Base-by-base conservation (phyloP, 2,329 filamentous ascomycete genomes). In the Pseudogymnoascus sp. region DNA sequence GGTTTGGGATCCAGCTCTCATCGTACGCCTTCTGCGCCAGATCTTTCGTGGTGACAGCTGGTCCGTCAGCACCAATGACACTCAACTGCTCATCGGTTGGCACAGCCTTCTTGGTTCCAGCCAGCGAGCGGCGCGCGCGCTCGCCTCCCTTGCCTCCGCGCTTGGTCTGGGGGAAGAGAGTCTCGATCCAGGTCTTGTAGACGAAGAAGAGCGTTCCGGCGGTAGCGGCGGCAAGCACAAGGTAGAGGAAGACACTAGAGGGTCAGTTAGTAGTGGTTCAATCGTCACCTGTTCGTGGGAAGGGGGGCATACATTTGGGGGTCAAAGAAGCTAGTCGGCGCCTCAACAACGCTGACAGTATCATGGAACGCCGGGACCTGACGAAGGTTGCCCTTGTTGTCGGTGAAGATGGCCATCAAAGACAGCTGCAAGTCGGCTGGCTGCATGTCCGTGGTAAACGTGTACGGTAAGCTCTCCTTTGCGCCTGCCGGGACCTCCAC, bases 111-210 rank as follows among this genome's bases (percentile, higher is more conserved):
- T 90, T 90, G 70, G 77, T 76, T 74, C 86, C 86, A 72, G 82
- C 84, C 68, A 83, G 78, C 68, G 83, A 78, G 71, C 79, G 80
- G 75, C 84, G 85, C 64, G 83, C 79, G 67, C 87, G 69, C 63
- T 72, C 71, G 14, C 70, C 70, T 59, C 71, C 71, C 63, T 73
- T 73, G 50, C 71, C 72, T 37, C 71, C 70, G 22, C 70, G 85
- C 81, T 91, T 90, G 69, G 89, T 87, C 82, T 96, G 91, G 59
- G 95, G 93, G 83, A 98, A 96, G 74, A 99, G 89, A 12, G 92
- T 88, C 72, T 92, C 90, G 78, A 99, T 89, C 92, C 93, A 98
- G 72, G 93, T 96, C 81, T 89, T 95, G 85, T 99, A 99, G 79
- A 97, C 91, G 78, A 96, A 96, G 86, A 93, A 97, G 75, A 89